Evolutionary conservation across 306 rosid species (phyloP), one percentile per base, ranked within the genome.

Genomic region (Rubus idaeus): DNA sequence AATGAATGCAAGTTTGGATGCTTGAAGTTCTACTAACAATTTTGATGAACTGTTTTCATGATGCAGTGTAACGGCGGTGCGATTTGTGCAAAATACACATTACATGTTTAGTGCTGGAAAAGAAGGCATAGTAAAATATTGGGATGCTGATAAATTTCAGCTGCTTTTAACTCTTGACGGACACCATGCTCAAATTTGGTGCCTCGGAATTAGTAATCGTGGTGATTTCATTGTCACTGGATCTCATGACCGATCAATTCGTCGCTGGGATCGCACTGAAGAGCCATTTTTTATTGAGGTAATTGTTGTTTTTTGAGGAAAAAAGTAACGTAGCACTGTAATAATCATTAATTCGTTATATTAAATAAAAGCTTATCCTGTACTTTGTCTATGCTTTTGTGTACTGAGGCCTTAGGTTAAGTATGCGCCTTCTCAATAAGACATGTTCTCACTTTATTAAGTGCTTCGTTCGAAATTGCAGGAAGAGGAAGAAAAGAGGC

Each of bases 101-200:
- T 95, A 92, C 76, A 86, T 92, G 80, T 95, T 95, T 81, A 95
- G 93, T 55, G 93, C 80, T 77, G 98, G 98, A 78, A 92, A 92
- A 85, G 98, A 95, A 51, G 90, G 91, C 30, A 77, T 84, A 0
- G 80, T 95, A 67, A 95, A 90, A 78, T 95, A 95, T 82, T 95
- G 98, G 98, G 98, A 95, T 82, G 98, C 97, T 39, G 98, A 95
- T 85, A 95, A 95, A 78, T 90, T 92, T 84, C 96, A 95, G 92
- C 82, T 86, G 68, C 91, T 95, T 80, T 86, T 95, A 79, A 95
- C 93, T 73, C 97, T 95, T 4, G 97, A 90, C 85, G 98, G 98
- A 56, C 98, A 95, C 84, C 98, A 92, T 87, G 96, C 97, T 17
- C 92, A 83, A 90, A 75, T 95, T 68, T 92, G 92, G 93, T 92